A percentile compares a stretch with the other conserved stretches of the same genome.
phyloP scores from a whole-genome alignment of 306 rosid species.

The Cicer bijugum region DNA sequence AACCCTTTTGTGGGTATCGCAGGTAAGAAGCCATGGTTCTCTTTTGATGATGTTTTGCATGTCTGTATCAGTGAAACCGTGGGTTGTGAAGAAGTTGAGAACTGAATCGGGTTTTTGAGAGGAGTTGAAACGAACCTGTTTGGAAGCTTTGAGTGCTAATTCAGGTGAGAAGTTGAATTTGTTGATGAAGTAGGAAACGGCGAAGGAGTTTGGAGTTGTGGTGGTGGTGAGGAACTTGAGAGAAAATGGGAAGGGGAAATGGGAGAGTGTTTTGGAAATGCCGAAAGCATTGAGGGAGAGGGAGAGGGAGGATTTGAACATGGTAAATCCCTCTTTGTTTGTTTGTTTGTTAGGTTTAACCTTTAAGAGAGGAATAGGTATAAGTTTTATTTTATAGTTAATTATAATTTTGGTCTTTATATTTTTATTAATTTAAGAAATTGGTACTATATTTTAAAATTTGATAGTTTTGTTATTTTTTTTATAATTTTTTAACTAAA shows the following conservation, averaged over 20 bases:
- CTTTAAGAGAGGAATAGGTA: too few relatives aligned
- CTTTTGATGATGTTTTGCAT: neutral
- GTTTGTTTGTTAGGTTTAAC: neutral
- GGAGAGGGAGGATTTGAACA: neutral
- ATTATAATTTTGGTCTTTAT: too few relatives aligned
- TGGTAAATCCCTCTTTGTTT: neutral
- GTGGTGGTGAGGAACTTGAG: neutral
- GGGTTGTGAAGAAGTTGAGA: neutral
- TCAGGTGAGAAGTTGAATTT: conserved; percentile 44
- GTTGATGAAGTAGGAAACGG: conserved; percentile 50
- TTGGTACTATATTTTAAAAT: too few relatives aligned
- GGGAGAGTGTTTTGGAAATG: neutral
- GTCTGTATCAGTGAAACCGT: neutral
- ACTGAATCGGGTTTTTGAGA: conserved; percentile 8
- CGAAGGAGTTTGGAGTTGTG: neutral
- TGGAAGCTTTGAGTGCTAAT: conserved; percentile 43
- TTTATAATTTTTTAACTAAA: too few relatives aligned
- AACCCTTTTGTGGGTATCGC: neutral
- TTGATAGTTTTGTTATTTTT: too few relatives aligned
- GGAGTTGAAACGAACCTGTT: conserved; percentile 2
- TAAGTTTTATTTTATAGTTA: too few relatives aligned
- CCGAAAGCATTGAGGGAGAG: neutral
- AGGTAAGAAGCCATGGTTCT: neutral
- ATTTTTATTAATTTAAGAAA: too few relatives aligned
- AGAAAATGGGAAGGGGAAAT: neutral